phyloP scores from a whole-genome alignment of 306 rosid species.

The Prunus mume region DNA sequence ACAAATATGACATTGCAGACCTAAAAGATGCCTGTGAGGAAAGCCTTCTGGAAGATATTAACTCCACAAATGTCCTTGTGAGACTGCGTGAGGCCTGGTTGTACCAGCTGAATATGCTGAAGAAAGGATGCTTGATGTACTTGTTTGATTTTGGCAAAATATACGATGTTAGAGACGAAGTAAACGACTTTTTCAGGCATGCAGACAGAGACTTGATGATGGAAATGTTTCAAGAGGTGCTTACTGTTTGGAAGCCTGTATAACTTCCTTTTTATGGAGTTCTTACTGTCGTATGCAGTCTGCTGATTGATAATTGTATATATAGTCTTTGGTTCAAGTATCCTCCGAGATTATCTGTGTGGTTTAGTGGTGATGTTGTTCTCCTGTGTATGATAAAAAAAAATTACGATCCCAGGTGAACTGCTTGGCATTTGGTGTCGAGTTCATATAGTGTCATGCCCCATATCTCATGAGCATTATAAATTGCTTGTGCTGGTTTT shows the following conservation, averaged over 20 bases:
- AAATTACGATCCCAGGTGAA: neutral
- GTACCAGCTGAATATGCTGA: constrained; percentile 67
- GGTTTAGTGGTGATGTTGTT: neutral
- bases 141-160: constrained; percentile 82
- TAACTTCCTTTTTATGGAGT: constrained; percentile 22
- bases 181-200: constrained; percentile 48
- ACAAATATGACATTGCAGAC: constrained; percentile 59
- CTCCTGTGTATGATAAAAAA: neutral
- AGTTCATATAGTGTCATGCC: neutral
- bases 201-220: constrained; percentile 76
- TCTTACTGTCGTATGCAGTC: constrained; percentile 7
- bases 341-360: neutral
- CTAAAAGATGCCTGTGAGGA: constrained; percentile 82
- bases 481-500: neutral
- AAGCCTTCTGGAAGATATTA: constrained; percentile 83
- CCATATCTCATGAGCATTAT: neutral
- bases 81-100: constrained; percentile 79
- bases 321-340: neutral
- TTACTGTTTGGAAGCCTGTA: constrained; percentile 56
- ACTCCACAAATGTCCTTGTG: constrained; percentile 66
- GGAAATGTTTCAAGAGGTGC: constrained; percentile 90
- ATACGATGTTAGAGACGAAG: constrained; percentile 64
- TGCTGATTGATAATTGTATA: constrained; percentile 22
- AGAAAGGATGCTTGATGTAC: constrained; percentile 78
- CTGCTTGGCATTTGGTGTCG: neutral